A percentile compares a stretch with the other conserved stretches of the same genome.
phyloP scores from a whole-genome alignment of 805 yeast species.

The Suhomyces canberraensis region DNA sequence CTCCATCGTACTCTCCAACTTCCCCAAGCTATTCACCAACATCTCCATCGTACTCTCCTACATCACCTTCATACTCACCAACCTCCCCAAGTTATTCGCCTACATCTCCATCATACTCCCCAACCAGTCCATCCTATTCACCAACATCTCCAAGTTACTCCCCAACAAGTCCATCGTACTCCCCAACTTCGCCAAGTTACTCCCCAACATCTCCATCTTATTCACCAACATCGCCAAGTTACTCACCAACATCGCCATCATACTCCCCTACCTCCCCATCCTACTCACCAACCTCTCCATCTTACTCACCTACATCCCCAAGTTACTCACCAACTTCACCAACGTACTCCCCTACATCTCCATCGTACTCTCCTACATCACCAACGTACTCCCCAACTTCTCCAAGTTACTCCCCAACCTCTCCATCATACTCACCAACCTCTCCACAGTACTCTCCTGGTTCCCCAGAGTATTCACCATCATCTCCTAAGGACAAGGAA shows the following conservation, averaged over 20 bases:
- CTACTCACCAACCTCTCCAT: slow-evolving; percentile 27
- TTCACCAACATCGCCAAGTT: slow-evolving; percentile 71
- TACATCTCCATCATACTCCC: slow-evolving; percentile 66
- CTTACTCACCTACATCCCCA: slow-evolving; percentile 27
- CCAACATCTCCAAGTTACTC: slow-evolving; percentile 74
- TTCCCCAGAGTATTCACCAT: slow-evolving; percentile 46
- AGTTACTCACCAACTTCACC: slow-evolving; percentile 26
- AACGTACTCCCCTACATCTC: slow-evolving; percentile 25
- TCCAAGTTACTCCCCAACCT: slow-evolving; percentile 24
- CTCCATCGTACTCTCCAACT: slow-evolving; percentile 59
- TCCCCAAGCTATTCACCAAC: slow-evolving; percentile 65
- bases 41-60: slow-evolving; percentile 71
- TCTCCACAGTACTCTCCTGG: slow-evolving; percentile 59
- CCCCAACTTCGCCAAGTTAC: slow-evolving; percentile 75
- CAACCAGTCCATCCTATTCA: slow-evolving; percentile 76
- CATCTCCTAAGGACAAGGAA: slow-evolving; percentile 29
- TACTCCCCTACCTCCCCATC: slow-evolving; percentile 26
- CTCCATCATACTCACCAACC: slow-evolving; percentile 25
- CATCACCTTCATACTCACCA: slow-evolving; percentile 63
- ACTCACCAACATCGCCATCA: slow-evolving; percentile 51
- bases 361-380: slow-evolving; percentile 25
- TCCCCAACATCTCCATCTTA: slow-evolving; percentile 64
- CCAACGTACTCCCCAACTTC: slow-evolving; percentile 23
- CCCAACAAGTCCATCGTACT: slow-evolving; percentile 78
- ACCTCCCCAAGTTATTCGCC: slow-evolving; percentile 61